Conservation (phyloP, 108 stramenopile species). For the Discostella stelligeroides region DNA sequence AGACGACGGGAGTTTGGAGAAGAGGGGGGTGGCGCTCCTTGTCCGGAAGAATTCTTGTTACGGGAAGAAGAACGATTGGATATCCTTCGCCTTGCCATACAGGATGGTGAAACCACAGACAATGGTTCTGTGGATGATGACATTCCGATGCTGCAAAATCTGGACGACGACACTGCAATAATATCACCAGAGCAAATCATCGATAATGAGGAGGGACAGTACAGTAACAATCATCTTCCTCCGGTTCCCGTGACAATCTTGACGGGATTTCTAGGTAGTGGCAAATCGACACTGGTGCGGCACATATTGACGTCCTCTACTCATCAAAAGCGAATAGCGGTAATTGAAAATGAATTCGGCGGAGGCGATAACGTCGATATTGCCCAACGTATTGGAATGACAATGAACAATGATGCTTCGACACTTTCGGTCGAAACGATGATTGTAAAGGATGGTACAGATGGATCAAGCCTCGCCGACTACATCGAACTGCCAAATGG, state of each 20-base stretch:
- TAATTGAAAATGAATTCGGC: slow-evolving; percentile 96
- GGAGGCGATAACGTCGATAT: slow-evolving; percentile 22
- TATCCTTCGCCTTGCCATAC: not conserved
- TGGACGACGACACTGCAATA: slow-evolving; percentile 8
- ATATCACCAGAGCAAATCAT: not conserved
- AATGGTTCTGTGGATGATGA: slow-evolving; percentile 38
- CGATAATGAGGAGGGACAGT: not conserved
- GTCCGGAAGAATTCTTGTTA: slow-evolving; percentile 82
- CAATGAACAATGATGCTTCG: slow-evolving; percentile 9
- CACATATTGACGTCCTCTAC: slow-evolving; percentile 79
- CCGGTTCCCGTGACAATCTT: slow-evolving; percentile 91
- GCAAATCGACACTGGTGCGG: slow-evolving; percentile 92
- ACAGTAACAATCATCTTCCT: slow-evolving; percentile 17
- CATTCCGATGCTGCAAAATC: slow-evolving; percentile 37
- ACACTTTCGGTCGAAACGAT: slow-evolving; percentile 67
- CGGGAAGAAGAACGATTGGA: slow-evolving; percentile 61
- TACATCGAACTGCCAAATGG: slow-evolving; percentile 90
- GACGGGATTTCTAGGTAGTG: slow-evolving; percentile 92
- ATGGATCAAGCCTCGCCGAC: slow-evolving; percentile 54
- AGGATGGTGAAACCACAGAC: not conserved
- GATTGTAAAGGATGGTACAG: slow-evolving; percentile 74
- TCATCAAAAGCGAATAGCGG: slow-evolving; percentile 83
- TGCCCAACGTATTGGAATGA: slow-evolving; percentile 26
- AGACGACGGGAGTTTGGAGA: slow-evolving; percentile 60
- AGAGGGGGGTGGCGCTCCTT: slow-evolving; percentile 89